phyloP scores from a whole-genome alignment of 169 alveolate species.

The Cryptosporidium baileyi region DNA sequence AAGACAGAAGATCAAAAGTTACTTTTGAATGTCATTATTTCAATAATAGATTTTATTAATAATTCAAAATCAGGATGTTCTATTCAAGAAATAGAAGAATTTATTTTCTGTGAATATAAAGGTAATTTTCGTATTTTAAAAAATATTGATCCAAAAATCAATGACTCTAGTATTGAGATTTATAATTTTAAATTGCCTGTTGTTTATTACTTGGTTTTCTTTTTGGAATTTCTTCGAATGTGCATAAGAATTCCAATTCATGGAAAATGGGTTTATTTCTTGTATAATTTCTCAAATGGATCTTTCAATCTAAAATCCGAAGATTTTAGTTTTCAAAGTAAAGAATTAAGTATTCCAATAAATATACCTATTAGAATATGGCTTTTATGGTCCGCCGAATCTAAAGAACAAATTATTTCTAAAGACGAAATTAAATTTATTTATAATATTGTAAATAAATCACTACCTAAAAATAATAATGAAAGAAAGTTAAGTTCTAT shows the following conservation, averaged over 20 bases:
- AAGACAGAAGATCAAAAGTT: not conserved
- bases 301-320: not conserved
- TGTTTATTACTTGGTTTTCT: slow-evolving; percentile 21
- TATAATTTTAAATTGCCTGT: slow-evolving; percentile 4
- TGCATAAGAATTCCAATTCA: slow-evolving; percentile 14
- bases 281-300: not conserved
- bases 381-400: slow-evolving; percentile 28
- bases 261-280: slow-evolving; percentile 8
- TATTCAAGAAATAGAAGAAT: slow-evolving; percentile 11
- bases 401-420: not conserved
- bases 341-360: not conserved
- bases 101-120: not conserved
- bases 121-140: not conserved
- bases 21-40: not conserved
- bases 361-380: slow-evolving; percentile 53
- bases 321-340: not conserved
- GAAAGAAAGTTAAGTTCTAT: not conserved
- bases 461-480: not conserved
- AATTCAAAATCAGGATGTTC: not conserved
- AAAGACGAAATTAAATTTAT: not conserved
- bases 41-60: slow-evolving; percentile 2
- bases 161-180: slow-evolving; percentile 8
- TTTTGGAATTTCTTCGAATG: slow-evolving; percentile 34
- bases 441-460: not conserved
- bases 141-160: not conserved